Evolutionary conservation across 78 protist genomes (phyloP), one percentile per base, ranked within the genome.

Genomic region (Speleostelium caveatum): DNA sequence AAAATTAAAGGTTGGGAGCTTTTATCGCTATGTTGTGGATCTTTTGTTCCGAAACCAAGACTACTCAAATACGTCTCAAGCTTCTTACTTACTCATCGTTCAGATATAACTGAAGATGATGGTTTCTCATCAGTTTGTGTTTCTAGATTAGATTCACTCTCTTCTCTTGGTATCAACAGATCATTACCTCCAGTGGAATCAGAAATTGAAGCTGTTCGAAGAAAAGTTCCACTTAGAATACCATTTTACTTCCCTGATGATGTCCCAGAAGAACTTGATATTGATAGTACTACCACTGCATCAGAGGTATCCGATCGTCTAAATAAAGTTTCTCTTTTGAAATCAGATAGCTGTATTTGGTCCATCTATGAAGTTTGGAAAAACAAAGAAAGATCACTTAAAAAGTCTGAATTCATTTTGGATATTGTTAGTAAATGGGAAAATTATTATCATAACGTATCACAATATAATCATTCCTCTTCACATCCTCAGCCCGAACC

Each of bases 1-100:
- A 73, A 65, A 36, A 35, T 69, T 19, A 21, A 67, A 5, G 93
- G 93, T 16, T 87, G 93, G 93, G 93, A 87, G 72, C 26, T 87
- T n/a, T 7, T 87, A 41, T 67, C 86, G 0, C 36, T 68, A 19
- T 73, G 75, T 59, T 75, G 86, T 51, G 77, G 86, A 0, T 87
- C 77, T 1, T 87, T 87, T 53, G 69, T 86, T 14, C 93, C 93
- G 0, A 69, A 59, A 17, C 73, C 69, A 1, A 24, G 76, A 6
- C 49, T 87, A 21, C 30, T 67, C 19, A 80, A 80, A 33, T 72
- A 75, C 36, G 24, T 87, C 7, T 61, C 71, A 12, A 61, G 75
- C 63, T 72, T 62, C 73, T 51, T 87, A 24, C n/a, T 51, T 3
- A 35, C 66, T 36, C 53, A 55, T 10, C 30, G 62, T 19, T 14